Conservation (phyloP, 1,139 yeast species). For the Pichiaceae sp. region DNA sequence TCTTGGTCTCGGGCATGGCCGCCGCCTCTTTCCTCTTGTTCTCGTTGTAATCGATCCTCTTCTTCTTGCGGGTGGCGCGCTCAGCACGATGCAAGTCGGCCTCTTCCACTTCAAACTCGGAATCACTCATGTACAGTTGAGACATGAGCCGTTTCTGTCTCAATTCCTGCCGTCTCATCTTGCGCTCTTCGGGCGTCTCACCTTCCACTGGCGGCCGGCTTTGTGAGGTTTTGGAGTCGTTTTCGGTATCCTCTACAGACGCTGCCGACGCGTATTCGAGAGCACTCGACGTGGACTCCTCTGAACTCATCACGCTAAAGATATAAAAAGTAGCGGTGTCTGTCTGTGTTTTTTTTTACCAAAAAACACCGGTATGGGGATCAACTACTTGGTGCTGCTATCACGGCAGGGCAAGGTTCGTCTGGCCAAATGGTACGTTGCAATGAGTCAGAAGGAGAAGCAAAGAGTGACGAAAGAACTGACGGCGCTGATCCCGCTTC, state of each 20-base stretch:
- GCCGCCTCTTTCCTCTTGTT: conserved; percentile 8
- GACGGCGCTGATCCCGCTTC: conserved; percentile 72
- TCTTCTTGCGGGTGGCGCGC: conserved; percentile 8
- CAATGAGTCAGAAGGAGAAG: conserved; percentile 77
- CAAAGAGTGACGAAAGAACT: conserved; percentile 76
- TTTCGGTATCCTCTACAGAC: background rate
- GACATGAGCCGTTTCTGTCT: conserved; percentile 11
- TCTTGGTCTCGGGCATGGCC: background rate
- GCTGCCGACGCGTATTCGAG: too few species aligned
- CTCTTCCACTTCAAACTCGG: conserved; percentile 14
- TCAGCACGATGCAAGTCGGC: conserved; percentile 5
- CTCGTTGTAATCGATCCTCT: conserved; percentile 17
- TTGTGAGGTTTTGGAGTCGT: background rate
- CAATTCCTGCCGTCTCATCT: background rate
- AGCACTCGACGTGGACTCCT: too few species aligned
- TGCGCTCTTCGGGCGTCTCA: background rate
- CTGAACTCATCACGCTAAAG: too few species aligned
- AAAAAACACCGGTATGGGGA: conserved; percentile 51
- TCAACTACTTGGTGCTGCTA: conserved; percentile 68
- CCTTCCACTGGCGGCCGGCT: too few species aligned
- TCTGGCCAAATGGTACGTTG: conserved; percentile 85
- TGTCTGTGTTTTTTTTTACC: too few species aligned
- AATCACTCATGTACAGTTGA: conserved; percentile 17
- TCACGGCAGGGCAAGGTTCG: conserved; percentile 96
- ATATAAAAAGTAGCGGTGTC: too few species aligned